Evolutionary conservation across 2,329 filamentous ascomycete genomes (phyloP), one percentile per base, ranked within the genome.

Genomic region (Aureobasidium musti): DNA sequence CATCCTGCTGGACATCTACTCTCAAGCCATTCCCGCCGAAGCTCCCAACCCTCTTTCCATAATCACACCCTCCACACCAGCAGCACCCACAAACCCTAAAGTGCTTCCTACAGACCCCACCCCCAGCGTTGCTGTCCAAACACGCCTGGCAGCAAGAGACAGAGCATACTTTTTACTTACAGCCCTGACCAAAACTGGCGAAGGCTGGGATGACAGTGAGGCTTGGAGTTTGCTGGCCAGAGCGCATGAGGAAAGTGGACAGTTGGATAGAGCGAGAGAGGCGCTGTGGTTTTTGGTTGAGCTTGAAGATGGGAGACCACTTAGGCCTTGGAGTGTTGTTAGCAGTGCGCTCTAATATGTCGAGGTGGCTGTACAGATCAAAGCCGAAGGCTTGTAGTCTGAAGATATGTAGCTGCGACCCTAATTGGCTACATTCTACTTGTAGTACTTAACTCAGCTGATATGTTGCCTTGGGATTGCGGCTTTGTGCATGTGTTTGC

Each of bases 211-310:
- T 77, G 86, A 89, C 75, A 88, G 91, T 0, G 95, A 98, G 75
- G 95, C 94, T 5, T 99, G 95, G 95, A 94, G 92, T 74, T 86
- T 90, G 5, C 84, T 99, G 39, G 91, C 92, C 0, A 84, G 92
- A 69, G 92, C 91, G 11, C 91, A 97, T 74, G 95, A 99, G 77
- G 87, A 92, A 74, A 91, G 91, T 67, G 91, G 90, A 0, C 91
- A 97, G 79, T 78, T 87, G 1, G 91, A 95, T 43, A 96, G 94
- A 81, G 90, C 95, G 17, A 96, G 93, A 79, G 90, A 95, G 72
- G 92, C 93, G 53, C 83, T 98, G 7, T 98, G 95, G 95, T 98
- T 94, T 92, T 96, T 93, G 72, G 91, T 99, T 14, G 92, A 97
- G 78, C 82, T 99, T 35, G 95, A 98, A 76, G 94, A 99, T 75